Evolutionary conservation across 352 stramenopile species (phyloP), one percentile per base, ranked within the genome.

Genomic region (Pythium aristosporum): DNA sequence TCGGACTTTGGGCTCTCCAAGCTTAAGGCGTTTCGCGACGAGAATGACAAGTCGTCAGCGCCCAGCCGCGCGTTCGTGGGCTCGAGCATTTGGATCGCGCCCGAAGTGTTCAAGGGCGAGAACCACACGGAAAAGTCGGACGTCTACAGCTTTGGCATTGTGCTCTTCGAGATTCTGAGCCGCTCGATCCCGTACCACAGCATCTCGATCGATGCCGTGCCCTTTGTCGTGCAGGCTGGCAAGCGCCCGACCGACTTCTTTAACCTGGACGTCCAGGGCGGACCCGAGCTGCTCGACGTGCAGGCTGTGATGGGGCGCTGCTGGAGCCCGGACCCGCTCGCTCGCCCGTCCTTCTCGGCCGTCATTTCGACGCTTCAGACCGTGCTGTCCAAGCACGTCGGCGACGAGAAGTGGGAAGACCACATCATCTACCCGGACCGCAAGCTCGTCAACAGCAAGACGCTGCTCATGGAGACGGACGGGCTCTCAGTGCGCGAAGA

Each of bases 11-110:
- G 91, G 2, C 76, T 97, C 10, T 92, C 78, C 41, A 88, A 89
- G 56, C 77, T 96, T 42, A 95, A 95, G 57, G 83, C 82, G 12
- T 90, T 92, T 55, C 74, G 81, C 21, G 82, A 89, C 13, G 71
- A 85, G 48, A 72, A 65, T n/a, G 73, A 88, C 2, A 77, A 73
- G 20, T 58, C 60, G 3, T 63, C 57, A 20, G 42, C 71, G 16
- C 69, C 68, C 2, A 82, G 63, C 8, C 83, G 83, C 2, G 70
- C 80, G 6, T 93, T 94, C 47, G 69, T 90, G n/a, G 89, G 88
- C 39, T 96, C 89, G 4, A 94, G 81, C 50, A 83, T 96, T 47
- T 97, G 90, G 90, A 96, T 96, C 69, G 88, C 90, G 1, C 89
- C 90, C 0, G 88, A 97, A 59, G 80, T 97, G 12, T 96, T 97